Evolutionary conservation across 805 yeast species (phyloP), one percentile per base, ranked within the genome.

Genomic region (Tetrapisispora arboricola): DNA sequence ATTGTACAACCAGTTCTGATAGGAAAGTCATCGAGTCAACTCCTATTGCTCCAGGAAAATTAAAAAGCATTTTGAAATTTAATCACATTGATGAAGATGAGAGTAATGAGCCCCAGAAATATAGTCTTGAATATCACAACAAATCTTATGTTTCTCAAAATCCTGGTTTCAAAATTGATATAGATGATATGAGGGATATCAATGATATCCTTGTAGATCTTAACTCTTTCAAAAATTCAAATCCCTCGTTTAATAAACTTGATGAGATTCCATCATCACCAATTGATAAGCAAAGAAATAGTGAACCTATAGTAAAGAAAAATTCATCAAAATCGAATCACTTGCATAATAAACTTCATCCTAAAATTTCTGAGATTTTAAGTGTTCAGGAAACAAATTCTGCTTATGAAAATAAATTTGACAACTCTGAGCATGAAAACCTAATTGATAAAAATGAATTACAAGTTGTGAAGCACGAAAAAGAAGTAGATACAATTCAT

Each of bases 181-280:
- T 17, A 6, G 17, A 47, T 12, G 39, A 51, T 3, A 33, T 53
- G 6, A 40, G 61, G 28, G 60, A 58, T 38, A 58, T 59, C 25
- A 60, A 57, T 34, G 62, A 57, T 34, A 59, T 59, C 26, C 39
- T 59, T 9, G 50, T 47, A 24, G 63, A 59, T 32, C 46, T 59
- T 17, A 52, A 53, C 26, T 54, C 52, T 13, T 52, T 49, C 21
- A 25, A 43, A 18, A 39, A 45, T 7, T 11, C 40, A 8, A 50
- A 47, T 16, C 45, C 50, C 2, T 43, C 32, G 7, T 18, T 18
- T 3, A 11, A 40, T 11, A 41, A 36, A 29, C 22, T 43, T 6
- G 43, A 43, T 15, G 53, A 52, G 21, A 31, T 56, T 9, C 62
- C 61, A n/a, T 56, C 62, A 6, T 55, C 60, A 6, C 60, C 61